Conservation (phyloP, 2,329 filamentous ascomycete genomes). For the Penicillium sp. region DNA sequence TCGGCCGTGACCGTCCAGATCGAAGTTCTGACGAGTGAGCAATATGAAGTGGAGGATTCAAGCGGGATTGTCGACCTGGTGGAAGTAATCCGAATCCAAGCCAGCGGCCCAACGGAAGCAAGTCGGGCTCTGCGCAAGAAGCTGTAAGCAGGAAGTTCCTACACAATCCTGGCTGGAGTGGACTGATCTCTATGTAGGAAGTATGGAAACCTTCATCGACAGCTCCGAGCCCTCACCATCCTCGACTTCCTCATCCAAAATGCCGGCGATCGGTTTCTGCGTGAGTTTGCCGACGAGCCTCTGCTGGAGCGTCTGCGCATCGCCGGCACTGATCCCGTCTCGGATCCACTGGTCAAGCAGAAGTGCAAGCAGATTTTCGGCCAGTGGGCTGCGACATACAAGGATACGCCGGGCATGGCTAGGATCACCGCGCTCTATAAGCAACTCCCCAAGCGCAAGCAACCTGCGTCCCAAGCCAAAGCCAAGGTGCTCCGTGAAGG, state of each 20-base stretch:
- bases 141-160: conserved; percentile 56
- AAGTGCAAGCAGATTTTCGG: conserved; percentile 86
- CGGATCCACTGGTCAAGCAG: conserved; percentile 78
- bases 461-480: conserved; percentile 69
- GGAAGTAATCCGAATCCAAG: conserved; percentile 87
- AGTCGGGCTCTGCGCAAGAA: conserved; percentile 94
- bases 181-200: conserved; percentile 57
- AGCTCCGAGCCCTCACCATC: conserved; percentile 81
- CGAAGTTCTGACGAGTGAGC: conserved; percentile 83
- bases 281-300: conserved; percentile 83
- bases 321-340: conserved; percentile 78
- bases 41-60: conserved; percentile 85
- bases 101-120: conserved; percentile 80
- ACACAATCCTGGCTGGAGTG: neutral
- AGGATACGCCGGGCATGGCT: conserved; percentile 73
- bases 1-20: conserved; percentile 91
- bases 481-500: conserved; percentile 83
- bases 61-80: conserved; percentile 91
- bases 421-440: conserved; percentile 75
- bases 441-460: conserved; percentile 65
- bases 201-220: conserved; percentile 91
- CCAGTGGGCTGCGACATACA: conserved; percentile 81
- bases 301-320: conserved; percentile 87
- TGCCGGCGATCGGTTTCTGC: conserved; percentile 81
- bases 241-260: conserved; percentile 94